phyloP scores from a whole-genome alignment of 108 stramenopile species.

The Skeletonema marinoi region DNA sequence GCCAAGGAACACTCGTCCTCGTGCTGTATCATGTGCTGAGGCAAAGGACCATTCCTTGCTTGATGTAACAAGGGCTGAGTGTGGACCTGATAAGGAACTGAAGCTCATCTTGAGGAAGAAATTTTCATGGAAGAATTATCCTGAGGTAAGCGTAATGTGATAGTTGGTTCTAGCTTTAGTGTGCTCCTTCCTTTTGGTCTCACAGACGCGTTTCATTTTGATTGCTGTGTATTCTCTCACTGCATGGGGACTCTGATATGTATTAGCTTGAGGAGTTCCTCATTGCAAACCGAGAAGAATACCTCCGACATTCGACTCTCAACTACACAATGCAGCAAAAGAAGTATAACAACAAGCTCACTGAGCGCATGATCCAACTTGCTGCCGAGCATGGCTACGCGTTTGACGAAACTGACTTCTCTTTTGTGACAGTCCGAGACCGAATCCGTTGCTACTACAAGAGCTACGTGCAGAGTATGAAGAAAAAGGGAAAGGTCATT shows the following conservation, averaged over 20 bases:
- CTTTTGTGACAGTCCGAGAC: constrained; percentile 87
- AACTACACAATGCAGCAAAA: constrained; percentile 91
- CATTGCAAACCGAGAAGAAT: constrained; percentile 81
- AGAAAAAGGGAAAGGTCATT: constrained; percentile 75
- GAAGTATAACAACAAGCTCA: constrained; percentile 90
- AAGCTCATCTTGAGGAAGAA: constrained; percentile 71
- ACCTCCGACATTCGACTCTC: constrained; percentile 79
- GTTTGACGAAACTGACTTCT: constrained; percentile 82
- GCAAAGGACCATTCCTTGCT: background rate
- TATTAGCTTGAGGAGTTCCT: constrained; percentile 45
- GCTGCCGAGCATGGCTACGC: constrained; percentile 67
- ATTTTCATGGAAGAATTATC: constrained; percentile 90
- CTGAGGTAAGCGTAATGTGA: constrained; percentile 59
- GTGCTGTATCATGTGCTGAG: constrained; percentile 33
- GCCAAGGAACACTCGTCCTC: constrained; percentile 25
- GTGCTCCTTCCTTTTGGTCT: background rate
- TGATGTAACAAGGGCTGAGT: background rate
- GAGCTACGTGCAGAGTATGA: constrained; percentile 81
- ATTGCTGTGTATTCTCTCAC: background rate
- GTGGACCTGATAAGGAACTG: constrained; percentile 9
- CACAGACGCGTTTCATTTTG: too few species aligned
- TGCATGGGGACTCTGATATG: background rate
- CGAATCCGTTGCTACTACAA: constrained; percentile 91
- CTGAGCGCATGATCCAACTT: constrained; percentile 70
- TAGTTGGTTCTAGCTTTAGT: background rate